These are phyloP conservation scores for Linum trigynum DNA, from an alignment of 345 rosid genomes.

Conservation along the genomic window DNA sequence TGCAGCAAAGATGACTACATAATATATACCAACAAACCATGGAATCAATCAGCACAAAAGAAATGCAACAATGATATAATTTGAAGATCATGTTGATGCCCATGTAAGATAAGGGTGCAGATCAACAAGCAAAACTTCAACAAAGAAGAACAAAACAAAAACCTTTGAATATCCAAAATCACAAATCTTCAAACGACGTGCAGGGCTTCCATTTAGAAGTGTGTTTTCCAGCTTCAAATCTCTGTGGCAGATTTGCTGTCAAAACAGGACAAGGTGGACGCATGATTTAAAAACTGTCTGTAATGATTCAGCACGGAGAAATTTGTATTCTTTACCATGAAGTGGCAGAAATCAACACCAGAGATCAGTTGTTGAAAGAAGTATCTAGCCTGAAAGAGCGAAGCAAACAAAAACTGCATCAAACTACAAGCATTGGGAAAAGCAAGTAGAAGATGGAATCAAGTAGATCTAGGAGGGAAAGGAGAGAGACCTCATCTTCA, in stretches of 20 bases:
- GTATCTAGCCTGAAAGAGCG: constrained; percentile 7
- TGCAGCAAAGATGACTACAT: constrained; percentile 9
- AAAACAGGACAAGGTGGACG: background rate
- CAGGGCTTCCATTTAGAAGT: constrained; percentile 8
- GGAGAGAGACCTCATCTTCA: constrained; percentile 5
- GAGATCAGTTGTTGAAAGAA: constrained; percentile 12
- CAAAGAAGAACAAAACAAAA: background rate
- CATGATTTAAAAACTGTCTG: background rate
- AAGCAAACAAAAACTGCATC: background rate
- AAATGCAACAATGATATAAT: background rate
- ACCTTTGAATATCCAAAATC: constrained; percentile 11
- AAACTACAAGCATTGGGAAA: background rate
- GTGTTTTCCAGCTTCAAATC: constrained; percentile 12
- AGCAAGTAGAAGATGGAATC: background rate
- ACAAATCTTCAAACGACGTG: constrained; percentile 8
- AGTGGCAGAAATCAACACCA: constrained; percentile 8
- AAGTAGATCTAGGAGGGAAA: background rate
- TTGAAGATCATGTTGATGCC: background rate
- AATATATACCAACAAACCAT: background rate
- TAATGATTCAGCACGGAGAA: background rate
- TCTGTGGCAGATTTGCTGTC: constrained; percentile 11
- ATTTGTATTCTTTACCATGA: background rate
- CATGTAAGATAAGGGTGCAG: background rate
- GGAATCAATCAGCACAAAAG: background rate
- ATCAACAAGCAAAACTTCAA: background rate